These are phyloP conservation scores for Tetrahymena borealis DNA, from an alignment of 73 alveolate species.

Conservation along the genomic window DNA sequence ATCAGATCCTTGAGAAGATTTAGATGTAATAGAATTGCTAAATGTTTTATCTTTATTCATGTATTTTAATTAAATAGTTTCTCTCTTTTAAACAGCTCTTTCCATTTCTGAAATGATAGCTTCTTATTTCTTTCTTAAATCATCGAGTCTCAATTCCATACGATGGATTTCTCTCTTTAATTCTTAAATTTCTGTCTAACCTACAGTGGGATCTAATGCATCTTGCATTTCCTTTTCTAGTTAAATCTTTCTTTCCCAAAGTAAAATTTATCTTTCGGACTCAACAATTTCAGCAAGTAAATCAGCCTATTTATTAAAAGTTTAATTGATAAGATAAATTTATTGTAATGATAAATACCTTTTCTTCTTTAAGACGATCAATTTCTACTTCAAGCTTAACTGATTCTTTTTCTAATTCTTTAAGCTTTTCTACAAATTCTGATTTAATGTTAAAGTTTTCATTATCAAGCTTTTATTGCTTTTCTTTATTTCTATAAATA, in stretches of 20 bases:
- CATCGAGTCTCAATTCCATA: conserved; percentile 89
- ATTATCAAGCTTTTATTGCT: conserved; percentile 72
- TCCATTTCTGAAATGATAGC: conserved; percentile 93
- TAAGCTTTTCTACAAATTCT: conserved; percentile 87
- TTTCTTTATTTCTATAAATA: conserved; percentile 74
- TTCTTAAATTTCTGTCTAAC: conserved; percentile 88
- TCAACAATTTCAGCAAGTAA: conserved; percentile 93
- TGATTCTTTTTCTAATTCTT: conserved; percentile 88
- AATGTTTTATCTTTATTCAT: conserved; percentile 70
- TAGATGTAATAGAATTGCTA: conserved; percentile 45
- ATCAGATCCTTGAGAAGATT: not conserved
- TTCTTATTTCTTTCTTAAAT: conserved; percentile 82
- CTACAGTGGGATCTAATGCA: conserved; percentile 94
- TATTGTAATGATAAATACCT: not conserved
- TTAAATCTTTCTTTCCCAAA: conserved; percentile 97
- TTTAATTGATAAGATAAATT: not conserved
- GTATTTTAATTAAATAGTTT: conserved; percentile 89
- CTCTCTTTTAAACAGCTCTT: conserved; percentile 95
- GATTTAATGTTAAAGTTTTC: conserved; percentile 87
- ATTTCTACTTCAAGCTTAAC: conserved; percentile 86
- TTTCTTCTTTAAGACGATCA: conserved; percentile 86
- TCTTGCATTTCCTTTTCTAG: conserved; percentile 98
- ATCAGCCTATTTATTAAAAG: conserved; percentile 61
- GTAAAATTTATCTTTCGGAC: conserved; percentile 90
- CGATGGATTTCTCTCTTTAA: conserved; percentile 94